Conservation (phyloP, 768 basidiomycete species). For the Russula vinacea region DNA sequence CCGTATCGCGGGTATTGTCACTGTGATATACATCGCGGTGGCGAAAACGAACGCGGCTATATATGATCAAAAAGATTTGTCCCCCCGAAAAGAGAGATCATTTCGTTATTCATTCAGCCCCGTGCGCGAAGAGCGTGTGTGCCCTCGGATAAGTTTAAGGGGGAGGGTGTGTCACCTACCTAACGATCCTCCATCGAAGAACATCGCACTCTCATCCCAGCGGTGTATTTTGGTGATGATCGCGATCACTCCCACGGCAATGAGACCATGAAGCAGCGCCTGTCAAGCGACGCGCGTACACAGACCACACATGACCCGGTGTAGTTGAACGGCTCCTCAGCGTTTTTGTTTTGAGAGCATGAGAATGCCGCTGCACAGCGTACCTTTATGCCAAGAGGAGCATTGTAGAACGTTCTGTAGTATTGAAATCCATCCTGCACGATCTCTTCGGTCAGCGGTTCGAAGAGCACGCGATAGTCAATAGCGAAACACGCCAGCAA, state of each 20-base stretch:
- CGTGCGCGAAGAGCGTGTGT: background rate
- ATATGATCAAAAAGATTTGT: background rate
- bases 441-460: conserved; percentile 57
- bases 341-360: background rate
- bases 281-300: conserved; percentile 35
- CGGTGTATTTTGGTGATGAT: conserved; percentile 74
- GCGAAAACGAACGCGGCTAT: conserved; percentile 72
- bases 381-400: conserved; percentile 92
- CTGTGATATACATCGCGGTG: conserved; percentile 76
- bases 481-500: conserved; percentile 83
- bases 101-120: conserved; percentile 10
- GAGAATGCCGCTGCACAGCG: conserved; percentile 25
- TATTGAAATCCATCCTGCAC: conserved; percentile 80
- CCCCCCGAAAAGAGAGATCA: background rate
- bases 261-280: conserved; percentile 85
- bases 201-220: conserved; percentile 92
- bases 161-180: conserved; percentile 54
- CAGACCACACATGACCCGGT: background rate
- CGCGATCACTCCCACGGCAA: conserved; percentile 71
- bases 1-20: conserved; percentile 73
- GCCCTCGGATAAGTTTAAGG: background rate
- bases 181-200: conserved; percentile 88
- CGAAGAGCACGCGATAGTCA: conserved; percentile 82
- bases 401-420: conserved; percentile 89
- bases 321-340: background rate